These are phyloP conservation scores for Albatrellus sp. DNA, from an alignment of 1,284 basidiomycete species.

Conservation along the genomic window DNA sequence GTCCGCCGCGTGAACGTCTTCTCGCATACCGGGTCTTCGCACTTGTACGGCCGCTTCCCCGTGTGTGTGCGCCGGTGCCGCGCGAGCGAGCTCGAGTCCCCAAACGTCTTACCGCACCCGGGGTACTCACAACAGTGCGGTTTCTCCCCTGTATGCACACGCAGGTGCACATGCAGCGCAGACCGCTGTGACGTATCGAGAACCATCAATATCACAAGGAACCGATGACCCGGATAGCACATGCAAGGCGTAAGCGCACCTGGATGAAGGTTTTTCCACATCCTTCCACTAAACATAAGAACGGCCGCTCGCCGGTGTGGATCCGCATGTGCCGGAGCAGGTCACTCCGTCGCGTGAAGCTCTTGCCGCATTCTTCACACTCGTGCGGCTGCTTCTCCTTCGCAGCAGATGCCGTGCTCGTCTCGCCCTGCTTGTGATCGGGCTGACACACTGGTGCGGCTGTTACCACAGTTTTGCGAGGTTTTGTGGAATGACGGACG, in stretches of 20 bases:
- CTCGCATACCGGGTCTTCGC: conserved; percentile 66
- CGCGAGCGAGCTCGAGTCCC: conserved; percentile 80
- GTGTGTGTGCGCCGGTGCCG: conserved; percentile 82
- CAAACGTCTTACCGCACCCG: conserved; percentile 73
- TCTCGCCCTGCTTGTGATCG: conserved; percentile 10
- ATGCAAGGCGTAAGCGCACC: conserved; percentile 26
- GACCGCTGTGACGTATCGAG: conserved; percentile 41
- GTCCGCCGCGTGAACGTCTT: conserved; percentile 78
- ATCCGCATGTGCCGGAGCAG: conserved; percentile 73
- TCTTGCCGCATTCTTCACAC: conserved; percentile 60
- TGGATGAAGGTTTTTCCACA: conserved; percentile 83
- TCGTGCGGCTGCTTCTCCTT: conserved; percentile 24
- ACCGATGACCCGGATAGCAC: neutral
- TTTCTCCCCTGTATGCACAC: conserved; percentile 84
- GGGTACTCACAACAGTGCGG: conserved; percentile 82
- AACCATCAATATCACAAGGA: conserved; percentile 6
- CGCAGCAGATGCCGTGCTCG: conserved; percentile 17
- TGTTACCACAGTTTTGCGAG: neutral
- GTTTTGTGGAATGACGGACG: neutral
- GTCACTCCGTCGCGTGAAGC: conserved; percentile 67
- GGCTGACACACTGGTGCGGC: no score
- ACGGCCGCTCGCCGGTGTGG: conserved; percentile 83
- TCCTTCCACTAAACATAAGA: conserved; percentile 51
- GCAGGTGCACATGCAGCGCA: conserved; percentile 74
- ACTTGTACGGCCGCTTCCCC: conserved; percentile 72